Percentiles rank a stretch among this genome's conserved stretches.
These are phyloP conservation scores for Volutella citrinella DNA, from an alignment of 2,329 filamentous ascomycete genomes.

Conservation along the genomic window DNA sequence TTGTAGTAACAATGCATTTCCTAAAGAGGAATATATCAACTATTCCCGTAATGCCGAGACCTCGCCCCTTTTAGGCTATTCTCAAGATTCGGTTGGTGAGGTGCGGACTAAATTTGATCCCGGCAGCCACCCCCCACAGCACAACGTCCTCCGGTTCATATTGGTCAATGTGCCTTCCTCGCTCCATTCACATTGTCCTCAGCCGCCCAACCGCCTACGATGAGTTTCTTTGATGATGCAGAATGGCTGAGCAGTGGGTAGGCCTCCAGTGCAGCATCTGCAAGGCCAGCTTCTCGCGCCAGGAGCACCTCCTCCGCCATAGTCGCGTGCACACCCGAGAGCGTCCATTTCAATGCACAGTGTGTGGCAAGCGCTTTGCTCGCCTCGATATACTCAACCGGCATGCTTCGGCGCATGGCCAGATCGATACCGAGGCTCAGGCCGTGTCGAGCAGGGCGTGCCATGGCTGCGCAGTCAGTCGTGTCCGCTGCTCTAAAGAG, in stretches of 20 bases:
- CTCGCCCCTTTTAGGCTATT: too few species aligned
- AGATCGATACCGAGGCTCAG: not conserved
- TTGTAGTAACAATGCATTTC: too few species aligned
- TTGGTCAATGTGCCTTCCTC: too few species aligned
- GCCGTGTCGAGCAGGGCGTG: slow-evolving; percentile 9
- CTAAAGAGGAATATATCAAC: too few species aligned
- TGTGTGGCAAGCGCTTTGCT: slow-evolving; percentile 15
- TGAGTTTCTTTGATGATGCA: too few species aligned
- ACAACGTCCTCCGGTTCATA: too few species aligned
- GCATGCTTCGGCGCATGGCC: slow-evolving; percentile 9
- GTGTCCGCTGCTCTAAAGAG: slow-evolving; percentile 16
- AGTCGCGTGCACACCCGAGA: slow-evolving; percentile 13
- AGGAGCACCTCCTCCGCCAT: slow-evolving; percentile 15
- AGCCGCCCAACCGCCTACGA: too few species aligned
- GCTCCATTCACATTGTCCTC: too few species aligned
- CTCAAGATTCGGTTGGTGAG: too few species aligned
- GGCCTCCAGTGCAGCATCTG: slow-evolving; percentile 9
- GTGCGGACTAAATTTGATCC: too few species aligned
- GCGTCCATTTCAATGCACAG: slow-evolving; percentile 12
- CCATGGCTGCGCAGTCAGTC: slow-evolving; percentile 11
- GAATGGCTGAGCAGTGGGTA: not conserved
- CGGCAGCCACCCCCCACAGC: too few species aligned
- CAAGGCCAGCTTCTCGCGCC: slow-evolving; percentile 8
- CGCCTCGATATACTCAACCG: slow-evolving; percentile 15
- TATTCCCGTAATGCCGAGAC: too few species aligned